phyloP scores from a whole-genome alignment of 2,329 filamentous ascomycete genomes.

The Fusarium sp. region DNA sequence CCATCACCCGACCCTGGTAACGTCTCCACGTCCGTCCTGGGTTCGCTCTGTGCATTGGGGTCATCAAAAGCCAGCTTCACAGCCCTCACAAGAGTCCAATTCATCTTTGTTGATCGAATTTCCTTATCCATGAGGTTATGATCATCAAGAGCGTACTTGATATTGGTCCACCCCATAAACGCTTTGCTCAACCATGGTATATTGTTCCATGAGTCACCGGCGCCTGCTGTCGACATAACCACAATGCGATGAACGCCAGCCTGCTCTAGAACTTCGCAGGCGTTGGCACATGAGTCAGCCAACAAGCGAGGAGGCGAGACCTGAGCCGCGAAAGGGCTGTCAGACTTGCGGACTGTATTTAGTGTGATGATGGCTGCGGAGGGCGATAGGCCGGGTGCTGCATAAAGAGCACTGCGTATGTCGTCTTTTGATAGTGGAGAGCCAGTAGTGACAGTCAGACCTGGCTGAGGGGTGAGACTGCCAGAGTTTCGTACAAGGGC shows the following conservation, averaged over 20 bases:
- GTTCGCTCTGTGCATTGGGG: background rate
- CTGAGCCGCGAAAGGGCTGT: slow-evolving; percentile 58
- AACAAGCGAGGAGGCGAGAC: slow-evolving; percentile 57
- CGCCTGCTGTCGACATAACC: slow-evolving; percentile 58
- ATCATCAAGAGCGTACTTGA: slow-evolving; percentile 58
- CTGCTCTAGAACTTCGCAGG: slow-evolving; percentile 52
- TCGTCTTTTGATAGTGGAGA: slow-evolving; percentile 55
- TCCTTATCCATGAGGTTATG: slow-evolving; percentile 56
- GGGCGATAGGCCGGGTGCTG: slow-evolving; percentile 41
- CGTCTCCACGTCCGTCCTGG: slow-evolving; percentile 40
- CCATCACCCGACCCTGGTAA: slow-evolving; percentile 52
- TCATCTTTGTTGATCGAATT: slow-evolving; percentile 53
- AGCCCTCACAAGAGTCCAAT: slow-evolving; percentile 57
- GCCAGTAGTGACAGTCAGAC: slow-evolving; percentile 53
- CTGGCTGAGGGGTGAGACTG: slow-evolving; percentile 34
- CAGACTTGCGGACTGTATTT: slow-evolving; percentile 58
- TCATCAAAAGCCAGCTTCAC: slow-evolving; percentile 50
- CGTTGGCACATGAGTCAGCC: slow-evolving; percentile 56
- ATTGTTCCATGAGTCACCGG: slow-evolving; percentile 56
- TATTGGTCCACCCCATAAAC: slow-evolving; percentile 58
- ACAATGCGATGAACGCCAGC: slow-evolving; percentile 53
- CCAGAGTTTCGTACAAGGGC: slow-evolving; percentile 56
- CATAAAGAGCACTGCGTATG: slow-evolving; percentile 48
- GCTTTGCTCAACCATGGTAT: slow-evolving; percentile 54
- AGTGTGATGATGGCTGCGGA: slow-evolving; percentile 57